A percentile compares a stretch with the other conserved stretches of the same genome.
phyloP scores from a whole-genome alignment of 169 alveolate species.

The Babesia microti region DNA sequence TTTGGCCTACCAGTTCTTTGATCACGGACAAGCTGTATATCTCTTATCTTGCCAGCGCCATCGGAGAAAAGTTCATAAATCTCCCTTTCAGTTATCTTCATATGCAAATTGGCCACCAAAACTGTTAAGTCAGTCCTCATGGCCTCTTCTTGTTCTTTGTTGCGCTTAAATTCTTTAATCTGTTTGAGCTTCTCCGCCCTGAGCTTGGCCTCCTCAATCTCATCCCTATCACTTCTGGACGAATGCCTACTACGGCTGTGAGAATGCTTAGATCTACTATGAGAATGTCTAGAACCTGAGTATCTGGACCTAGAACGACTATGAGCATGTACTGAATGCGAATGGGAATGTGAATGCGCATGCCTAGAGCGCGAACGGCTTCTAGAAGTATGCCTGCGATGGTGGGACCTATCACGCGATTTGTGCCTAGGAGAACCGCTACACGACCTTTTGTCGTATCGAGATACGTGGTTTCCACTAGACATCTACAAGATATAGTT shows the following conservation, averaged over 20 bases:
- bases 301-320: constrained; percentile 1
- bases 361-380: constrained; percentile 3
- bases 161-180: constrained; percentile 58
- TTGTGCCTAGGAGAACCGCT: neutral
- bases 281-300: too few relatives aligned
- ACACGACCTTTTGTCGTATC: constrained; percentile 19
- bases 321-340: too few relatives aligned
- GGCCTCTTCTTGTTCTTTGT: constrained; percentile 88
- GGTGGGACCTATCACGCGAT: constrained; percentile 11
- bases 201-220: constrained; percentile 23
- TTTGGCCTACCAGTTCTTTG: constrained; percentile 87
- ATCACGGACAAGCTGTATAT: constrained; percentile 89
- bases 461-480: too few relatives aligned
- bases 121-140: constrained; percentile 94
- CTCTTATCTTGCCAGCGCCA: constrained; percentile 93
- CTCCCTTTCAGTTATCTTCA: constrained; percentile 89
- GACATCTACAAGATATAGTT: too few relatives aligned
- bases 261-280: constrained; percentile 7
- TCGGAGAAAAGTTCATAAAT: constrained; percentile 86
- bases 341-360: too few relatives aligned
- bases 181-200: constrained; percentile 51
- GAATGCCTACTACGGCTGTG: constrained; percentile 3
- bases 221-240: constrained; percentile 22
- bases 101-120: constrained; percentile 79
- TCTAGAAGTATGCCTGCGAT: constrained; percentile 5